phyloP scores from a whole-genome alignment of 148 eudicot species.

The Amaranthus palmeri region DNA sequence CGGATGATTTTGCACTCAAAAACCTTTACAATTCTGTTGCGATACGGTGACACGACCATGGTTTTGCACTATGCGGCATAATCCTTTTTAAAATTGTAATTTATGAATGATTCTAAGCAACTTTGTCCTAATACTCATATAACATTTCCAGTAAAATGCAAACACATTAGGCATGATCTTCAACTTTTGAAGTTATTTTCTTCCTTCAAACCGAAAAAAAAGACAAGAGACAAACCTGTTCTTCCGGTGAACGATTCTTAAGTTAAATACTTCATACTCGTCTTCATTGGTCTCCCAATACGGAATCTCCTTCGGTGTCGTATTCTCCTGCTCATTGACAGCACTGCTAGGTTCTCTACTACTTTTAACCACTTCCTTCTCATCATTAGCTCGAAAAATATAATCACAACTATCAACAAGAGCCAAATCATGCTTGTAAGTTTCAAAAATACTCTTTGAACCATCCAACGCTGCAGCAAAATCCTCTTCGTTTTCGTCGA shows the following conservation, averaged over 20 bases:
- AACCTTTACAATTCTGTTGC: no score
- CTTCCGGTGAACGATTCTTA: slow-evolving; percentile 88
- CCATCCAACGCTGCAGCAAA: slow-evolving; percentile 12
- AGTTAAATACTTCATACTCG: slow-evolving; percentile 72
- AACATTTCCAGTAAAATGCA: not conserved
- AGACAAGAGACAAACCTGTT: slow-evolving; percentile 54
- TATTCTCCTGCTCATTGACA: slow-evolving; percentile 42
- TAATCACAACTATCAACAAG: slow-evolving; percentile 16
- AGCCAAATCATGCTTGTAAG: slow-evolving; percentile 30
- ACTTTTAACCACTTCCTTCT: slow-evolving; percentile 23
- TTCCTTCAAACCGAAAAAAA: not conserved
- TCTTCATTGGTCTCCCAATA: slow-evolving; percentile 46
- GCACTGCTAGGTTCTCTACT: slow-evolving; percentile 29
- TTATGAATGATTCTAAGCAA: slow-evolving; percentile 1
- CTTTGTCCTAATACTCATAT: not conserved
- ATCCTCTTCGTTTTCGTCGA: slow-evolving; percentile 13
- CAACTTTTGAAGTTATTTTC: not conserved
- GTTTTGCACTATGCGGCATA: not conserved
- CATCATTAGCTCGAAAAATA: slow-evolving; percentile 25
- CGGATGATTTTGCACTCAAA: no score
- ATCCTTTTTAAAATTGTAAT: not conserved
- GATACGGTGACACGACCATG: no score
- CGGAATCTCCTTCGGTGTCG: slow-evolving; percentile 40
- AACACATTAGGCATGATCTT: not conserved
- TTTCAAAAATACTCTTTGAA: slow-evolving; percentile 24